These are phyloP conservation scores for Aspergillus japonicus DNA, from an alignment of 2,329 filamentous ascomycete species.

Conservation along the genomic window DNA sequence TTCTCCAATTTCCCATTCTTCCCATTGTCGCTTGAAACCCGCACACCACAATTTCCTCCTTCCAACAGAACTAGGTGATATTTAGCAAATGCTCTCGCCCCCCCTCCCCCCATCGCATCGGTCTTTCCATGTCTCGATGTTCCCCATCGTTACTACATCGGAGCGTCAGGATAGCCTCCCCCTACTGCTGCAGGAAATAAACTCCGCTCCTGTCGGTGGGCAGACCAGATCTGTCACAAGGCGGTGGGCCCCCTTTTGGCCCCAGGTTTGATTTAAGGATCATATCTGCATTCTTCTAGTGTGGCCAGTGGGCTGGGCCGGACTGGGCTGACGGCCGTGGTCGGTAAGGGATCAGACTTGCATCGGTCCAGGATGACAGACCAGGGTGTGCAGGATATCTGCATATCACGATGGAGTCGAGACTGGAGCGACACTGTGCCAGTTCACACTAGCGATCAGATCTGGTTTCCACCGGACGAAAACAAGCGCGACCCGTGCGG, in stretches of 20 bases:
- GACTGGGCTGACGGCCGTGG: slow-evolving; percentile 8
- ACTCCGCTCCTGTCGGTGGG: background rate
- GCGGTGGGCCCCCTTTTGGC: slow-evolving; percentile 17
- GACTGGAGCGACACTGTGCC: background rate
- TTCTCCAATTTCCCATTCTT: no score
- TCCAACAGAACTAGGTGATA: slow-evolving; percentile 2
- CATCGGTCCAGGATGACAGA: slow-evolving; percentile 4
- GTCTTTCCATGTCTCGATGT: no score
- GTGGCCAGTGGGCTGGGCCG: slow-evolving; percentile 31
- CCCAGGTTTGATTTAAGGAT: slow-evolving; percentile 45
- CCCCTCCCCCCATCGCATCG: background rate
- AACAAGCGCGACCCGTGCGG: background rate
- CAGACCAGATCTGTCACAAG: slow-evolving; percentile 20
- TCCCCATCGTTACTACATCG: background rate
- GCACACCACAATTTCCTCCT: background rate
- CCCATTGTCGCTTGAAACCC: no score
- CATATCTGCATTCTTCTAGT: slow-evolving; percentile 30
- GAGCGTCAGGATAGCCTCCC: background rate
- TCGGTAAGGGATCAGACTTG: slow-evolving; percentile 21
- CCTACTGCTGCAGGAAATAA: slow-evolving; percentile 2
- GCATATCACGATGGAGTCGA: background rate
- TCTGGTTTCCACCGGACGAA: background rate
- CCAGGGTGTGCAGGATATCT: background rate
- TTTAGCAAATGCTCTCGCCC: slow-evolving; percentile 9
- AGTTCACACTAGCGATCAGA: background rate